Evolutionary conservation across 202 grass and related monocot species (phyloP).

Genomic region (Sporobolus alterniflorus): DNA sequence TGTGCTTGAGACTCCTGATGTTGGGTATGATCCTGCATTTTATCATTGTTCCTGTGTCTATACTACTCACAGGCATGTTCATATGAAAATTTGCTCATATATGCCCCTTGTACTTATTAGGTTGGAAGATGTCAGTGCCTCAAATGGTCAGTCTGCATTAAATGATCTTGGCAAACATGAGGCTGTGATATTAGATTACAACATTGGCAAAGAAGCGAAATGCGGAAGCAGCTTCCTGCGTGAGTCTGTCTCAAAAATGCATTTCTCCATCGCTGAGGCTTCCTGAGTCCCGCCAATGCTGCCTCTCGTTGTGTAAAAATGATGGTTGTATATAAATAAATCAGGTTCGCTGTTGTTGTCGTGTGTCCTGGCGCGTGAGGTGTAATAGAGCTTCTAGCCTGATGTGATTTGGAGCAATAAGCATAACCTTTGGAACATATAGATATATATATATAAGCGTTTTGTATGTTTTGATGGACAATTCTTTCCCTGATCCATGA

Average conservation of each 20-base stretch:
- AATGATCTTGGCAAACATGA: conserved; percentile 11
- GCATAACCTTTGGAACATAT: conserved; percentile 27
- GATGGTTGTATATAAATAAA: conserved; percentile 79
- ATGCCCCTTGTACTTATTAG: conserved; percentile 26
- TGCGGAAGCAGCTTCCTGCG: conserved; percentile 65
- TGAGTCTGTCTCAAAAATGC: conserved; percentile 58
- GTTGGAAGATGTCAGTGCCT: conserved; percentile 16
- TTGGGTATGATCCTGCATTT: conserved; percentile 31
- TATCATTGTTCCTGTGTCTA: not conserved
- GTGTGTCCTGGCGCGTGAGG: not conserved
- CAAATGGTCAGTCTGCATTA: conserved; percentile 2
- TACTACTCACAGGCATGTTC: not conserved
- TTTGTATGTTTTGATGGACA: conserved; percentile 34
- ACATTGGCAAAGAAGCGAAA: conserved; percentile 55
- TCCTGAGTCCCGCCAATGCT: conserved; percentile 46
- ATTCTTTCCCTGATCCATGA: not conserved
- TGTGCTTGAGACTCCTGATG: conserved; percentile 27
- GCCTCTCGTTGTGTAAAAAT: conserved; percentile 46
- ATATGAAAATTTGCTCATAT: not conserved
- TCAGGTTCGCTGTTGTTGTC: conserved; percentile 16
- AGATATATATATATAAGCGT: not conserved
- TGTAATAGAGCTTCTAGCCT: conserved; percentile 22
- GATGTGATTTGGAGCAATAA: conserved; percentile 25
- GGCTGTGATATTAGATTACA: conserved; percentile 45
- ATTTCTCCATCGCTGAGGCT: conserved; percentile 75